Conservation (phyloP, 2,329 filamentous ascomycete species). For the Fusarium metavorans region DNA sequence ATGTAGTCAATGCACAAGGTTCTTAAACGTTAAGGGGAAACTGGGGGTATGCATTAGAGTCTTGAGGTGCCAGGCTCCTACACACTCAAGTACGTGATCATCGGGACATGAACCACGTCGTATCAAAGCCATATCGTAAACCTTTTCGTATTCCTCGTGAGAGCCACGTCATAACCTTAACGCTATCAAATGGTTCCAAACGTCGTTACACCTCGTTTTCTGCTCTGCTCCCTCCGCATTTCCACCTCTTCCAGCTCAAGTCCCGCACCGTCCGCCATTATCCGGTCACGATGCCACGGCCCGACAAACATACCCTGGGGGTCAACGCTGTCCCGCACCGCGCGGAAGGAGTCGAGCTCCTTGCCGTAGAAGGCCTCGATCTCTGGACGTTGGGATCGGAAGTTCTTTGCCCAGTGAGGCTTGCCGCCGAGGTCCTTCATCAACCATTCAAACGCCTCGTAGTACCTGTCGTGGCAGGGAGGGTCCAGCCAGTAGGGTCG, state of each 20-base stretch:
- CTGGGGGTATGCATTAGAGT: neutral
- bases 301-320: constrained; percentile 90
- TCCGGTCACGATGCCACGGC: constrained; percentile 84
- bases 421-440: constrained; percentile 87
- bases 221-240: constrained; percentile 40
- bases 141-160: constrained; percentile 3
- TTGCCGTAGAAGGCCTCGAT: constrained; percentile 77
- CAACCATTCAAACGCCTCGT: constrained; percentile 89
- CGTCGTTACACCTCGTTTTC: constrained; percentile 43
- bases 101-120: neutral
- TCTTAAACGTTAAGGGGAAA: constrained; percentile 9
- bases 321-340: constrained; percentile 77
- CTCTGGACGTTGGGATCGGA: constrained; percentile 70
- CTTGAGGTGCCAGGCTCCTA: neutral
- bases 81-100: neutral
- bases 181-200: constrained; percentile 39
- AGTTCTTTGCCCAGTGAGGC: constrained; percentile 96
- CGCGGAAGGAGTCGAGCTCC: constrained; percentile 74
- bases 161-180: constrained; percentile 14
- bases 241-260: constrained; percentile 55
- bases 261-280: constrained; percentile 59
- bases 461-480: constrained; percentile 81
- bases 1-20: constrained; percentile 26
- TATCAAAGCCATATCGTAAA: constrained; percentile 1
- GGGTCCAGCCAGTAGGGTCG: constrained; percentile 83